Evolutionary conservation across 2,329 filamentous ascomycete genomes (phyloP), one percentile per base, ranked within the genome.

Genomic region (Xylariomycetidae sp.): DNA sequence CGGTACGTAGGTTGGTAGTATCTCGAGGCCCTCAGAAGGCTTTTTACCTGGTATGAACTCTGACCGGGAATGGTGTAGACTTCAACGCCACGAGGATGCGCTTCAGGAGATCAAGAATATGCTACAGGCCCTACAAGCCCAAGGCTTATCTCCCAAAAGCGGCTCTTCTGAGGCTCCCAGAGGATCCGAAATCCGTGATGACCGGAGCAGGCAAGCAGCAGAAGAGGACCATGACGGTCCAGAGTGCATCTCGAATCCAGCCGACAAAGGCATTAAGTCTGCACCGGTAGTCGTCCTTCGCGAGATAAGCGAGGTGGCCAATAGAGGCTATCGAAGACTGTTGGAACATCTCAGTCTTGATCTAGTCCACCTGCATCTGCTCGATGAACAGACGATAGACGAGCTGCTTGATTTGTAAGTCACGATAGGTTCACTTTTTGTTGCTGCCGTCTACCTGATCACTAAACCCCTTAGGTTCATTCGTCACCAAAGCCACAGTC

Each of bases 401-500:
- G 51, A 56, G 17, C 38, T 57, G 26, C 43, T 54, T 17, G 47
- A 50, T 24, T 43, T 55, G 54, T 57, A 34, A 50, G 54, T 44
- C 13, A n/a, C n/a, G n/a, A 14, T 14, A 22, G 16, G 14, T 32
- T 4, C 3, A 25, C 16, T 18, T 12, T 19, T 14, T 4, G 10
- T n/a, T 29, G 9, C 19, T 17, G 8, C 12, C 10, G n/a, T 4
- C 19, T 7, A 15, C 7, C 13, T 29, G 16, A 26, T 19, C 8
- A 16, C 12, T 18, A 12, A 6, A 13, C 15, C 10, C 10, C 15
- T 9, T 23, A 57, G 54, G 3, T 57, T 53, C 31, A 39, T 50
- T 19, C 50, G 46, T 25, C 35, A 56, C 18, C 54, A 57, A 31
- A 43, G 52, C 13, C 53, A 56, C 13, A 47, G 44, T 16, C 42